Percentiles rank a stretch among this genome's conserved stretches.
Conservation (phyloP, 2,329 filamentous ascomycete species). For the Apiospora koreana region DNA sequence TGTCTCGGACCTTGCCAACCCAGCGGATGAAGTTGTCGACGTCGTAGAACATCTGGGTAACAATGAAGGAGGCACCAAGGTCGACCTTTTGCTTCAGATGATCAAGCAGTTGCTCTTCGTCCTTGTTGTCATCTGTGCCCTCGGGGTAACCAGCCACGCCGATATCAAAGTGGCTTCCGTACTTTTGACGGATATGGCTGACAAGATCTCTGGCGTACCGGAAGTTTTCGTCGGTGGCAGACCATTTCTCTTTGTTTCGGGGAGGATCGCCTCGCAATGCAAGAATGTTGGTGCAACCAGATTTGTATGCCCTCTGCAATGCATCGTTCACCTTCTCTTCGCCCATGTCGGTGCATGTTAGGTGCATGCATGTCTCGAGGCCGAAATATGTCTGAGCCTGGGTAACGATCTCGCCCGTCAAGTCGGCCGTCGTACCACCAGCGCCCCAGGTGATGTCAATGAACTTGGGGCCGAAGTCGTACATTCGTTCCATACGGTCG, state of each 20-base stretch:
- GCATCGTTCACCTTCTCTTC: slow-evolving; percentile 88
- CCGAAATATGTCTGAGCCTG: slow-evolving; percentile 95
- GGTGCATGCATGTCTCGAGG: slow-evolving; percentile 97
- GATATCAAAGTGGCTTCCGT: slow-evolving; percentile 93
- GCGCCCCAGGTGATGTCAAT: slow-evolving; percentile 99
- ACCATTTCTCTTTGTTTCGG: slow-evolving; percentile 91
- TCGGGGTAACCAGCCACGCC: slow-evolving; percentile 97
- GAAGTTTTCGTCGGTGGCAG: slow-evolving; percentile 82
- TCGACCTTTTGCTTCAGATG: slow-evolving; percentile 98
- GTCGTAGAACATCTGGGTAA: slow-evolving; percentile 99
- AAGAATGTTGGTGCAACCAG: slow-evolving; percentile 96
- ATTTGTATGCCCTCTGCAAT: slow-evolving; percentile 83
- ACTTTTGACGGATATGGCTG: slow-evolving; percentile 72
- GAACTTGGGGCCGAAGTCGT: slow-evolving; percentile 89
- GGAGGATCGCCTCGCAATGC: slow-evolving; percentile 92
- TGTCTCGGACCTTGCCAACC: slow-evolving; percentile 82
- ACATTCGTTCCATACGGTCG: slow-evolving; percentile 99
- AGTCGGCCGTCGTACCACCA: slow-evolving; percentile 83
- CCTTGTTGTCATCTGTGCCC: slow-evolving; percentile 88
- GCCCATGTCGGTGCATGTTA: slow-evolving; percentile 98
- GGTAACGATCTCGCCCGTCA: slow-evolving; percentile 97
- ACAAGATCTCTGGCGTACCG: slow-evolving; percentile 89
- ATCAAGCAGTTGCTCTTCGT: slow-evolving; percentile 81
- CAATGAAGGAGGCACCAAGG: slow-evolving; percentile 87
- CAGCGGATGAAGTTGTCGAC: slow-evolving; percentile 92